phyloP scores from a whole-genome alignment of 2,329 filamentous ascomycete genomes.

The Thermoascus crustaceus region DNA sequence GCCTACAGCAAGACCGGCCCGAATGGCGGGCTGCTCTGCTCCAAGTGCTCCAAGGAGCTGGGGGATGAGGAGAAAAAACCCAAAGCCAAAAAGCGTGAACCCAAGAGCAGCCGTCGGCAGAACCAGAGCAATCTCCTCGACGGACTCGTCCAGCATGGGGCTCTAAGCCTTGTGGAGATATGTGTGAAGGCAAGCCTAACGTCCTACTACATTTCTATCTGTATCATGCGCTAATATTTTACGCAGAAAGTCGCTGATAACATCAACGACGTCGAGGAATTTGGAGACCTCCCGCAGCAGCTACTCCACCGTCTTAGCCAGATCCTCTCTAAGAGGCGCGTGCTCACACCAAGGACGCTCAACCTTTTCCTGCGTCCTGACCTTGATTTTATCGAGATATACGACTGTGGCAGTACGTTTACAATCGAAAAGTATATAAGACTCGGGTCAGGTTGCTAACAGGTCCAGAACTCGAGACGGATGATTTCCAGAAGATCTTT shows the following conservation, averaged over 20 bases:
- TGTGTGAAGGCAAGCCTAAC: constrained; percentile 46
- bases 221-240: constrained; percentile 11
- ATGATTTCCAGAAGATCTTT: constrained; percentile 76
- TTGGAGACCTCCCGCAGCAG: constrained; percentile 52
- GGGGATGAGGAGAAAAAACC: constrained; percentile 55
- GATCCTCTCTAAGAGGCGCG: constrained; percentile 56
- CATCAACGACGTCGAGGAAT: constrained; percentile 56
- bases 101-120: constrained; percentile 60
- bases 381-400: constrained; percentile 49
- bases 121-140: constrained; percentile 79
- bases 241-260: constrained; percentile 51
- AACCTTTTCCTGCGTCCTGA: constrained; percentile 45
- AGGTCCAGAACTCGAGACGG: constrained; percentile 53
- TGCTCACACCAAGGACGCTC: constrained; percentile 42
- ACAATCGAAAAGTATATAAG: background rate
- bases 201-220: background rate
- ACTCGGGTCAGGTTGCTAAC: constrained; percentile 7
- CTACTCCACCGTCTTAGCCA: constrained; percentile 53
- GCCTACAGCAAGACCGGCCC: constrained; percentile 76
- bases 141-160: constrained; percentile 46
- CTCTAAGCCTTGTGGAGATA: constrained; percentile 42
- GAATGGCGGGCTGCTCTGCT: constrained; percentile 77
- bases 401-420: constrained; percentile 50
- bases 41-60: constrained; percentile 67
- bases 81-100: constrained; percentile 47